phyloP scores from a whole-genome alignment of 2,329 filamentous ascomycete genomes.

The Colletotrichum nymphaeae region DNA sequence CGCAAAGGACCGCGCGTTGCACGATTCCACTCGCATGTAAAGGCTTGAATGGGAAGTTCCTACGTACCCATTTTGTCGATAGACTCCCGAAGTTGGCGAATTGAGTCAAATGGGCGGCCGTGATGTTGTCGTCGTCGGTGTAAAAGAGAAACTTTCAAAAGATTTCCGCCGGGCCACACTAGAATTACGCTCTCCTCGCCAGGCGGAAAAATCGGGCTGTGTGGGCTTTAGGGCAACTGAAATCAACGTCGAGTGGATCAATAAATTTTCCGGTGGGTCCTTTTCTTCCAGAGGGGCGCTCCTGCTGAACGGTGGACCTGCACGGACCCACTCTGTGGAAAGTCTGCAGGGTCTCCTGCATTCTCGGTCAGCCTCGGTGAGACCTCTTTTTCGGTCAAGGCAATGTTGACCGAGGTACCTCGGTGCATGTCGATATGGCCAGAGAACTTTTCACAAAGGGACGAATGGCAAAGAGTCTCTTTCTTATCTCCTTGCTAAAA shows the following conservation, averaged over 20 bases:
- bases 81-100: slow-evolving; percentile 55
- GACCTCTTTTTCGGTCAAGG: not conserved
- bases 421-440: not conserved
- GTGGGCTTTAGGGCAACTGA: slow-evolving; percentile 18
- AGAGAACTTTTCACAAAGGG: not conserved
- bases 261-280: not conserved
- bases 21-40: slow-evolving; percentile 48
- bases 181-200: slow-evolving; percentile 13
- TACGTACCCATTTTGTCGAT: slow-evolving; percentile 73
- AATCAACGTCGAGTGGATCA: not conserved
- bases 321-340: not conserved
- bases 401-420: no score
- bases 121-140: slow-evolving; percentile 48
- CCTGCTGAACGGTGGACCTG: not conserved
- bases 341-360: not conserved
- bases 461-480: not conserved
- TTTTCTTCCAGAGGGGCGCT: not conserved
- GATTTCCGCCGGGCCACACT: not conserved
- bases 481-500: not conserved
- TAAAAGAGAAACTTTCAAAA: slow-evolving; percentile 25
- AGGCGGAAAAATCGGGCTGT: slow-evolving; percentile 14
- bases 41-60: slow-evolving; percentile 51
- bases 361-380: not conserved
- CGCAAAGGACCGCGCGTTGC: slow-evolving; percentile 20
- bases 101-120: slow-evolving; percentile 45